Conservation (phyloP, 345 rosid genomes). For the Brassica incana region DNA sequence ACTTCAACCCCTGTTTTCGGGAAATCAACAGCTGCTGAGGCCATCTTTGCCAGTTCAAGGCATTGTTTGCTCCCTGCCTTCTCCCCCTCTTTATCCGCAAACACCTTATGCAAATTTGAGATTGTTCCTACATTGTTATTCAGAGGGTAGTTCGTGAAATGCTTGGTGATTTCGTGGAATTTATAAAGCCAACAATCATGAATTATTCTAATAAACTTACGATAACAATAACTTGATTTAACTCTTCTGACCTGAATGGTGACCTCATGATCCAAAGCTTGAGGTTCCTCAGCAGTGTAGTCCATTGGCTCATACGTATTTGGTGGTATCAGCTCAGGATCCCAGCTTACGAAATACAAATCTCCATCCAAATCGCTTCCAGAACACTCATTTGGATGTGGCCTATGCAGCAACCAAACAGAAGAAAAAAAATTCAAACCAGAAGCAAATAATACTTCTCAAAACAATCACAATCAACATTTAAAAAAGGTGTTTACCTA, state of each 20-base stretch:
- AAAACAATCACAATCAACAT: too few relatives aligned
- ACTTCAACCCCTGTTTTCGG: too few relatives aligned
- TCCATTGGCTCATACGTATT: too few relatives aligned
- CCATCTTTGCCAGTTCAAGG: background rate
- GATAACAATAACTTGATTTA: background rate
- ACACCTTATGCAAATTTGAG: background rate
- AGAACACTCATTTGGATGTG: background rate
- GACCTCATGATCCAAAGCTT: too few relatives aligned
- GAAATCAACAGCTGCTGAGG: too few relatives aligned
- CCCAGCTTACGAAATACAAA: too few relatives aligned
- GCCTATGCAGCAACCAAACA: background rate
- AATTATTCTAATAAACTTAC: background rate
- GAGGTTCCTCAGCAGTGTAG: background rate
- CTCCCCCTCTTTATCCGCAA: background rate
- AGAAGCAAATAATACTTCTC: too few relatives aligned
- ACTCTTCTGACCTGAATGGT: background rate
- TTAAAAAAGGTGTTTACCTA: too few relatives aligned
- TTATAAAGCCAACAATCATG: background rate
- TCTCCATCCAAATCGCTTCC: background rate
- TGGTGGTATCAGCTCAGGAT: too few relatives aligned
- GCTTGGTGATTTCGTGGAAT: background rate
- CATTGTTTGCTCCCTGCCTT: background rate
- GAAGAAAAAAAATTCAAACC: too few relatives aligned
- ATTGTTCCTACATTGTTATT: background rate
- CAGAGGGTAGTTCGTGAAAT: background rate